Evolutionary conservation across 2,329 filamentous ascomycete genomes (phyloP).

Genomic region (Clonostachys rhizophaga): DNA sequence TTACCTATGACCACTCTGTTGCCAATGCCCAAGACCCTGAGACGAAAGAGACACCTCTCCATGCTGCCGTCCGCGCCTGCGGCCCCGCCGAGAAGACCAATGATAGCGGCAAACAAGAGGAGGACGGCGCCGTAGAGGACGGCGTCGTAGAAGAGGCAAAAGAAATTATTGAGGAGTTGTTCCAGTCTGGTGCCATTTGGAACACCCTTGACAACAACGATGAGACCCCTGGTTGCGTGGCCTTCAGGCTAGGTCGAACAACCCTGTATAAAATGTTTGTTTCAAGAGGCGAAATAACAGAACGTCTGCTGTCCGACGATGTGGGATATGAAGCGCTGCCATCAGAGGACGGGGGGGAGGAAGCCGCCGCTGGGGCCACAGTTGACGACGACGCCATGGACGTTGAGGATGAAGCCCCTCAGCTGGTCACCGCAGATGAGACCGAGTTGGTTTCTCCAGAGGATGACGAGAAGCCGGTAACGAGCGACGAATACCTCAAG

Average conservation of each 20-base stretch:
- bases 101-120: constrained; percentile 14
- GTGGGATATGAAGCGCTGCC: constrained; percentile 74
- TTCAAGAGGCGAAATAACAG: constrained; percentile 84
- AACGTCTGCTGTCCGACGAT: constrained; percentile 77
- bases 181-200: constrained; percentile 92
- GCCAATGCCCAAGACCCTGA: constrained; percentile 79
- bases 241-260: constrained; percentile 61
- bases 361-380: constrained; percentile 28
- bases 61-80: constrained; percentile 82
- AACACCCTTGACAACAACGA: constrained; percentile 85
- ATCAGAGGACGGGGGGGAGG: constrained; percentile 43
- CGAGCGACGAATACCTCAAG: constrained; percentile 63
- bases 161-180: constrained; percentile 68
- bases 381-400: constrained; percentile 31
- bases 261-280: constrained; percentile 79
- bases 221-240: constrained; percentile 90
- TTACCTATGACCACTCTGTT: too few relatives aligned
- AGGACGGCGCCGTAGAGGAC: constrained; percentile 41
- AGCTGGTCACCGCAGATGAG: constrained; percentile 14
- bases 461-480: constrained; percentile 41
- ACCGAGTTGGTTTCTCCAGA: constrained; percentile 25
- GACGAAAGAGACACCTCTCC: constrained; percentile 83
- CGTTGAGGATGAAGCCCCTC: constrained; percentile 15
- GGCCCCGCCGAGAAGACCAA: constrained; percentile 30
- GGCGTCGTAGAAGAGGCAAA: constrained; percentile 53